These are phyloP conservation scores for Penicillium sp. DNA, from an alignment of 2,329 filamentous ascomycete species.

Conservation along the genomic window DNA sequence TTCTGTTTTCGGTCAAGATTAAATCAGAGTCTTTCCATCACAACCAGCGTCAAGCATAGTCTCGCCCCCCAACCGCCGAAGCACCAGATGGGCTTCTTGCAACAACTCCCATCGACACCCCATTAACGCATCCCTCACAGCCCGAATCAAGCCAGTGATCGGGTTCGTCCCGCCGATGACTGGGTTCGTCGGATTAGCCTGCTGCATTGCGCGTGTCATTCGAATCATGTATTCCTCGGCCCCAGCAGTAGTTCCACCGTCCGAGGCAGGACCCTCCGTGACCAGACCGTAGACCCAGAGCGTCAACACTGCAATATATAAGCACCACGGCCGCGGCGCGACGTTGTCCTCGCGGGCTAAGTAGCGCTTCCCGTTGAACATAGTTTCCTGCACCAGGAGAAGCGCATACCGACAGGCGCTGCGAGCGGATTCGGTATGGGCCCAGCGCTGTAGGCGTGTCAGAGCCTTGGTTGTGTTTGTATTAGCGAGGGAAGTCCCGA, in stretches of 20 bases:
- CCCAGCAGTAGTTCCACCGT: conserved; percentile 12
- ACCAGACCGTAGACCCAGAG: conserved; percentile 35
- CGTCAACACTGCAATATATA: conserved; percentile 35
- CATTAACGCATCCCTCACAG: conserved; percentile 30
- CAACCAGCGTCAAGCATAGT: background rate
- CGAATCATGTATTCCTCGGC: conserved; percentile 32
- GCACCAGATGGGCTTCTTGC: conserved; percentile 26
- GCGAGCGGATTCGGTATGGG: conserved; percentile 27
- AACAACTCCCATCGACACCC: conserved; percentile 37
- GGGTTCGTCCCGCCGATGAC: conserved; percentile 22
- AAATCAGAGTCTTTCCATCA: background rate
- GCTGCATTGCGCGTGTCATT: conserved; percentile 25
- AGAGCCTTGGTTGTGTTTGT: conserved; percentile 18
- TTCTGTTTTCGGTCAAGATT: background rate
- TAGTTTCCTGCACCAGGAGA: conserved; percentile 33
- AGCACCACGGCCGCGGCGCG: conserved; percentile 34
- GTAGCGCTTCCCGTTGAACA: conserved; percentile 34
- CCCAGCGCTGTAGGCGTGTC: conserved; percentile 32
- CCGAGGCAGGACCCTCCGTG: conserved; percentile 12
- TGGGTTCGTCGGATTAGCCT: conserved; percentile 1
- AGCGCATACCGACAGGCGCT: conserved; percentile 35
- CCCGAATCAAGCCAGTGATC: conserved; percentile 29
- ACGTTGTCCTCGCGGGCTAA: conserved; percentile 33
- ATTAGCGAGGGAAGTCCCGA: conserved; percentile 24
- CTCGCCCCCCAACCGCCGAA: background rate